Evolutionary conservation across 2,329 filamentous ascomycete genomes (phyloP).

Genomic region (Fusarium sulawesiense): DNA sequence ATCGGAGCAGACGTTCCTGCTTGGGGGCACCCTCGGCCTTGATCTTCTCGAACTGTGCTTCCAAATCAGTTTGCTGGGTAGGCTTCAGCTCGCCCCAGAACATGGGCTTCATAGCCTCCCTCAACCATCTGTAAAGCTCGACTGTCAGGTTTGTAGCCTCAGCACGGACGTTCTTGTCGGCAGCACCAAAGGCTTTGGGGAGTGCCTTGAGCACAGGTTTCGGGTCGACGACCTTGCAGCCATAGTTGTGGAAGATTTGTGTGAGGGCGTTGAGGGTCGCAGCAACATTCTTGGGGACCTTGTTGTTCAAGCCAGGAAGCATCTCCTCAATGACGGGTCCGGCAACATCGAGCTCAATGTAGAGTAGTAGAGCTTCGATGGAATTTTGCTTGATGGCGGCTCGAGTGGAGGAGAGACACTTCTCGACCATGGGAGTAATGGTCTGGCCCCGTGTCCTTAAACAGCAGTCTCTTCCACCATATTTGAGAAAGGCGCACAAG

Average conservation of each 20-base stretch:
- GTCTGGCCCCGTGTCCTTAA: slow-evolving; percentile 81
- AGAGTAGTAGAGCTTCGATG: slow-evolving; percentile 86
- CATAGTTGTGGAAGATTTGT: slow-evolving; percentile 90
- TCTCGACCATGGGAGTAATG: slow-evolving; percentile 85
- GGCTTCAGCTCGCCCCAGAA: slow-evolving; percentile 97
- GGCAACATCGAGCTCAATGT: slow-evolving; percentile 88
- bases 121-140: slow-evolving; percentile 95
- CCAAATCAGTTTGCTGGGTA: slow-evolving; percentile 92
- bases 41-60: slow-evolving; percentile 92
- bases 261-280: slow-evolving; percentile 79
- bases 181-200: slow-evolving; percentile 92
- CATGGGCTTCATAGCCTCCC: slow-evolving; percentile 97
- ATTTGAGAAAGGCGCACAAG: slow-evolving; percentile 92
- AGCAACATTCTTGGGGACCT: slow-evolving; percentile 88
- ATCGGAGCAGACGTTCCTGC: slow-evolving; percentile 87
- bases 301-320: slow-evolving; percentile 83
- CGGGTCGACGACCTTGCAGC: slow-evolving; percentile 92
- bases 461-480: slow-evolving; percentile 82
- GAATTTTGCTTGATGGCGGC: slow-evolving; percentile 89
- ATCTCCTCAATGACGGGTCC: slow-evolving; percentile 91
- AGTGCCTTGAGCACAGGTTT: slow-evolving; percentile 90
- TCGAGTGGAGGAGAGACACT: slow-evolving; percentile 87
- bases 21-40: slow-evolving; percentile 89
- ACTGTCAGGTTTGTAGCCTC: slow-evolving; percentile 92
- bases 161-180: slow-evolving; percentile 97